A percentile compares a stretch with the other conserved stretches of the same genome.
These are phyloP conservation scores for Ogataea salicorniae DNA, from an alignment of 805 yeast genomes.

Conservation along the genomic window DNA sequence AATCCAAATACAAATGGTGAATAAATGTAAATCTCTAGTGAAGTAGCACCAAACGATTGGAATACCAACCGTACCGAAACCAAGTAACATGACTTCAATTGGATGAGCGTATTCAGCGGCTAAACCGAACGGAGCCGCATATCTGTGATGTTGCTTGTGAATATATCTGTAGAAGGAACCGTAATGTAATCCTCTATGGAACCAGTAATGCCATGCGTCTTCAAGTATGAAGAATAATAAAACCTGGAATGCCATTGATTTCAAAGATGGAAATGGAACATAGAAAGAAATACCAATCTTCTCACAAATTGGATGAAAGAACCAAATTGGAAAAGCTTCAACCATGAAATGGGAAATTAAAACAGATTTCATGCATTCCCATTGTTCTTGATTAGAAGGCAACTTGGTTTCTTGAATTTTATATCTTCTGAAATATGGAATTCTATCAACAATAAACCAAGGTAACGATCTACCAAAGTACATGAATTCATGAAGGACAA, in stretches of 20 bases:
- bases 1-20: slow-evolving; percentile 89
- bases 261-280: slow-evolving; percentile 79
- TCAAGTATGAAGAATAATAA: slow-evolving; percentile 77
- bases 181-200: slow-evolving; percentile 85
- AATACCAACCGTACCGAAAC: slow-evolving; percentile 94
- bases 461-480: slow-evolving; percentile 92
- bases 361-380: slow-evolving; percentile 87
- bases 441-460: slow-evolving; percentile 82
- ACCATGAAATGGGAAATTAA: slow-evolving; percentile 83
- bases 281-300: slow-evolving; percentile 68
- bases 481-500: slow-evolving; percentile 77
- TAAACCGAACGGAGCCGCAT: slow-evolving; percentile 96
- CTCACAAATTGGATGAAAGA: slow-evolving; percentile 89
- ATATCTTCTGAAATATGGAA: slow-evolving; percentile 79
- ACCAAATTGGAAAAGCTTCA: slow-evolving; percentile 96
- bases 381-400: slow-evolving; percentile 78
- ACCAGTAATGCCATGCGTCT: slow-evolving; percentile 97
- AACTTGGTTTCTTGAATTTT: slow-evolving; percentile 85
- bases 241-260: slow-evolving; percentile 60
- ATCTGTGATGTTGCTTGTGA: slow-evolving; percentile 96
- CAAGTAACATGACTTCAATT: slow-evolving; percentile 81
- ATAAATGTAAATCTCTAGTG: slow-evolving; percentile 74
- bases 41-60: slow-evolving; percentile 80
- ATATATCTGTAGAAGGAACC: slow-evolving; percentile 87
- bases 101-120: slow-evolving; percentile 99